These are phyloP conservation scores for Lachnellula subtilissima DNA, from an alignment of 2,329 filamentous ascomycete genomes.

Conservation along the genomic window DNA sequence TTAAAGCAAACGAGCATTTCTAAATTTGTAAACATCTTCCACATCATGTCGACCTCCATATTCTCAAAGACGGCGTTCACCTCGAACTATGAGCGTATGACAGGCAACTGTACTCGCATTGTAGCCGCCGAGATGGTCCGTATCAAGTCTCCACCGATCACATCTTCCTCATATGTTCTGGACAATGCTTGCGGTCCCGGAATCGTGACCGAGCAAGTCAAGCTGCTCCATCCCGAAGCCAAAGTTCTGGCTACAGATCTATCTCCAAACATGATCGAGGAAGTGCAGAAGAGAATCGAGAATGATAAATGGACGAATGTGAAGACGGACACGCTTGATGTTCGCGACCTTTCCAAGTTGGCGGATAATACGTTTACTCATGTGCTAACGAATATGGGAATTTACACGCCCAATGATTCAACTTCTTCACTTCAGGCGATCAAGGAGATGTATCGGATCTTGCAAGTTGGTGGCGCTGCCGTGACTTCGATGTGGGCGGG, in stretches of 20 bases:
- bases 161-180: constrained; percentile 6
- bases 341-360: constrained; percentile 62
- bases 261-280: constrained; percentile 73
- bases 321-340: constrained; percentile 68
- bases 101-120: constrained; percentile 6
- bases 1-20: not conserved
- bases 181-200: constrained; percentile 51
- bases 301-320: constrained; percentile 60
- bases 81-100: constrained; percentile 5
- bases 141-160: constrained; percentile 2
- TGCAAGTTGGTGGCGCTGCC: constrained; percentile 8
- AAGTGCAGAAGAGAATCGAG: constrained; percentile 35
- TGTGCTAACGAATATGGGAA: constrained; percentile 14
- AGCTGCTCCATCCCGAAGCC: constrained; percentile 64
- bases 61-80: not conserved
- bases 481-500: constrained; percentile 10
- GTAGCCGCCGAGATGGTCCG: constrained; percentile 3
- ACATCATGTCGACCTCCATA: not conserved
- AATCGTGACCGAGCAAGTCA: constrained; percentile 94
- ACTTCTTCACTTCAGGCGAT: constrained; percentile 50
- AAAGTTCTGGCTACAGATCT: constrained; percentile 88
- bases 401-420: constrained; percentile 4
- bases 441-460: constrained; percentile 7
- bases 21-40: not conserved
- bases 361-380: constrained; percentile 95